phyloP scores from a whole-genome alignment of 495 filamentous ascomycete species.

The Evernia prunastri region DNA sequence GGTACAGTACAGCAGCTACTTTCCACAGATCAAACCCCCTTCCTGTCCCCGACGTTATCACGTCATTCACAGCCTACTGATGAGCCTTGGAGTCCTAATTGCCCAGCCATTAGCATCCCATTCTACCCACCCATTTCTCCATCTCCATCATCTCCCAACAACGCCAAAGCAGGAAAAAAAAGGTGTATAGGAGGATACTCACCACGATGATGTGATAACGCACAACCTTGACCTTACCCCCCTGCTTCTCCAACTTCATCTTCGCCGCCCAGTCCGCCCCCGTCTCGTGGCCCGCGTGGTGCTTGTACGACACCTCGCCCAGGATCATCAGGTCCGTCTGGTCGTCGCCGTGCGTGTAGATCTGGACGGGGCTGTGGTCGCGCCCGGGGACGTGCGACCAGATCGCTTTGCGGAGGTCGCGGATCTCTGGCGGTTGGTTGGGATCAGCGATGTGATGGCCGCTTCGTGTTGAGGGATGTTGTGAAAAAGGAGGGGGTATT shows the following conservation, averaged over 20 bases:
- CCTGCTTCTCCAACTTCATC: constrained; percentile 13
- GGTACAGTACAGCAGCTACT: no score
- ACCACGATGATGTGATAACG: constrained; percentile 20
- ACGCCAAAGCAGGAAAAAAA: neutral
- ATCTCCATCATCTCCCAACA: neutral
- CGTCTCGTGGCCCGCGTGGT: constrained; percentile 16
- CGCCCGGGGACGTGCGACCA: constrained; percentile 18
- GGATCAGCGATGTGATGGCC: neutral
- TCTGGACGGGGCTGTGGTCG: constrained; percentile 18
- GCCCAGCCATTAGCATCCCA: neutral
- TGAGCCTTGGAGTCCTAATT: no score
- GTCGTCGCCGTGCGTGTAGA: constrained; percentile 20
- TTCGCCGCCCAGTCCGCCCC: constrained; percentile 14
- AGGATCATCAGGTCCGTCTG: constrained; percentile 16
- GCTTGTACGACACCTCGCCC: constrained; percentile 12
- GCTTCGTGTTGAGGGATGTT: neutral
- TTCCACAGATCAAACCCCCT: no score
- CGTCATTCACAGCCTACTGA: no score
- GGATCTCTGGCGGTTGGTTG: constrained; percentile 13
- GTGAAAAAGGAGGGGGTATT: neutral
- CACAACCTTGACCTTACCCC: constrained; percentile 14
- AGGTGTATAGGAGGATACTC: neutral
- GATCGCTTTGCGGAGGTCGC: constrained; percentile 15
- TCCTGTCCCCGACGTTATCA: no score
- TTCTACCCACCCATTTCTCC: neutral